Evolutionary conservation across 2,329 filamentous ascomycete species (phyloP), one percentile per base, ranked within the genome.

Genomic region (Aspergillus cejpii): DNA sequence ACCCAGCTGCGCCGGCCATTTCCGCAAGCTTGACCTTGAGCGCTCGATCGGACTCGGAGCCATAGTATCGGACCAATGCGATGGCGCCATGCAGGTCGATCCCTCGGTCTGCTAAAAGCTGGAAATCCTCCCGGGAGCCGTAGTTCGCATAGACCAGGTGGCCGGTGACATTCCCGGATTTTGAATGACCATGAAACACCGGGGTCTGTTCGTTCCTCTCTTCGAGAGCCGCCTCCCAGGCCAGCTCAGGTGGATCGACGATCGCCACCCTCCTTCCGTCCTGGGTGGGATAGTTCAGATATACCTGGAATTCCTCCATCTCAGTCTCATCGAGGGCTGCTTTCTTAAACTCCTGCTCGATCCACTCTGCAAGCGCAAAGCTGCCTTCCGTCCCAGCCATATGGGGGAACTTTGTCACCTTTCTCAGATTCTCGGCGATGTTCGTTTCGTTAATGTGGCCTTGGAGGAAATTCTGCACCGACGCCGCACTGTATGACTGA

Each of bases 321-420:
- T 74, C 71, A 20, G 94, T 82, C 45, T 84, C 75, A 56, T 95
- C 89, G 60, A 98, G 75, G 3, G 80, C 78, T 37, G 83, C 82
- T 40, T 76, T 76, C 53, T 72, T 70, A 66, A 96, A 95, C 64
- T 84, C 78, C 58, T 81, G 81, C 65, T 90, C 78, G 43, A 96
- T 80, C 73, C 90, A 94, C 70, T 87, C 79, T 6, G 87, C 91
- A 43, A 94, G 75, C 37, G 84, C 86, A 58, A 84, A 89, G 69
- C 94, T 91, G 38, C 92, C 92, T 69, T 95, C 84, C 2, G 89
- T 94, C n/a, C 92, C 92, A 2, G 88, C 92, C 50, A 97, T 76
- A 66, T 97, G 92, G 50, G 92, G 86, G 62, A 87, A 95, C 44
- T 78, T 79, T 3, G 88, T 91, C 51, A 91, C 81, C 60, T 90